Base-by-base conservation (phyloP, 805 yeast genomes). In the Maudiozyma saulgeensis region DNA sequence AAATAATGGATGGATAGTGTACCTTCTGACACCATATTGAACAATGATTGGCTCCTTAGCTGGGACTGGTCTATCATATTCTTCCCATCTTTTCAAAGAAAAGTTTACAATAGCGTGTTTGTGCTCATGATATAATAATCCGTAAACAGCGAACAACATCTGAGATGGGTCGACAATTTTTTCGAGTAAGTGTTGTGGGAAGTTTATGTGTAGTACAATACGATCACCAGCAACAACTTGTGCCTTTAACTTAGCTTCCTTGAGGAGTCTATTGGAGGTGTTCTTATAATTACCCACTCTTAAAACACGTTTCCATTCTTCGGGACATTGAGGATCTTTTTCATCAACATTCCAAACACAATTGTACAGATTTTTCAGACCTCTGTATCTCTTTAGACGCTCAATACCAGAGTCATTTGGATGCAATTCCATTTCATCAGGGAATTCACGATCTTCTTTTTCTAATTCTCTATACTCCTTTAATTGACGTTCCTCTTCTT, bases 11-110 rank as follows among this genome's bases (percentile, higher is more conserved):
- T 81, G 74, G 47, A 91, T 84, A 13, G 79, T 75, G 63, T 87
- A 81, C 60, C 99, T 79, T 67, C 98, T 82, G 48, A 91, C 87
- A 25, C 99, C 99, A 62, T 89, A 90, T 69, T 93, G 98, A 15
- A 87, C 91, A 47, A 90, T 72, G 55, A 93, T 71, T 31, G 81
- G 68, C 44, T 87, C 95, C 57, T 84, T 83, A n/a, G 95, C 79
- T 44, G 89, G 84, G 50, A 93, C 76, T 32, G 98, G 95, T 47
- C 79, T 78, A 44, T 85, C 90, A 59, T 82, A 87, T 55, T 85
- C 95, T 68, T 91, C 95, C 90, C 96, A 89, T 31, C 93, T 77
- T 57, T 84, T 81, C 53, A 88, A 78, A 7, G 91, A 78, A 61
- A 87, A 82, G 68, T 91, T 88, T 51, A 87, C 82, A 38, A 86